phyloP scores from a whole-genome alignment of 768 basidiomycete species.

The Daedaleopsis nitida region DNA sequence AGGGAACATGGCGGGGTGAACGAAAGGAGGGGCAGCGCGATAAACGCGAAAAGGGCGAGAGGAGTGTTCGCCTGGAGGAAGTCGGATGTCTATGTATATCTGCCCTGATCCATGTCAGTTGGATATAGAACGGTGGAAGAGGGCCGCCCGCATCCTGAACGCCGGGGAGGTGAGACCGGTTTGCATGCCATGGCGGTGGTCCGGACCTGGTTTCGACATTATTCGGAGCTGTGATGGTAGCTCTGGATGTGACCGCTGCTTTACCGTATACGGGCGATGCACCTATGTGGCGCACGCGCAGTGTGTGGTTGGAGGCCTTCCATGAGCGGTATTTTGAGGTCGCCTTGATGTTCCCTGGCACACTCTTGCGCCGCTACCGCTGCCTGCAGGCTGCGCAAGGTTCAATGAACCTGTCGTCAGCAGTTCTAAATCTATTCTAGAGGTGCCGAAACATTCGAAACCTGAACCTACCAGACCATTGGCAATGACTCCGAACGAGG shows the following conservation, averaged over 20 bases:
- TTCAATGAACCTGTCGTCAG: too few species aligned
- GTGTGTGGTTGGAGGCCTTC: neutral
- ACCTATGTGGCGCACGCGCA: too few species aligned
- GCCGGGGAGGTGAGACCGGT: conserved; percentile 14
- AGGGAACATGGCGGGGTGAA: conserved; percentile 7
- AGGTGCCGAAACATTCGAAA: too few species aligned
- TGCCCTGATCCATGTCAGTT: neutral
- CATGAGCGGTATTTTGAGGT: too few species aligned
- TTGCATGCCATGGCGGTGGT: neutral
- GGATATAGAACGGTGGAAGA: conserved; percentile 9
- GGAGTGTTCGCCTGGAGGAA: conserved; percentile 1
- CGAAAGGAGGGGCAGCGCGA: conserved; percentile 16
- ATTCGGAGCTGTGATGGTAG: too few species aligned
- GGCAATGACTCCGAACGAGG: too few species aligned
- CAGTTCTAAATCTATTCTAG: too few species aligned
- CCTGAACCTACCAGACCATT: too few species aligned
- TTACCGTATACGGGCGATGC: neutral
- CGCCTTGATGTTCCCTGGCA: too few species aligned
- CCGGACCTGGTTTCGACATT: neutral
- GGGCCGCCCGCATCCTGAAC: neutral
- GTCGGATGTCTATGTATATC: neutral
- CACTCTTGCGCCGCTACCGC: too few species aligned
- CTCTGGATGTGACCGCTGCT: neutral
- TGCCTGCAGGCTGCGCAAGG: too few species aligned
- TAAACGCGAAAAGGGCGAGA: conserved; percentile 4